Evolutionary conservation across 371 early-diverging fungal species (phyloP), one percentile per base, ranked within the genome.

Genomic region (Actinomortierella wolfii): DNA sequence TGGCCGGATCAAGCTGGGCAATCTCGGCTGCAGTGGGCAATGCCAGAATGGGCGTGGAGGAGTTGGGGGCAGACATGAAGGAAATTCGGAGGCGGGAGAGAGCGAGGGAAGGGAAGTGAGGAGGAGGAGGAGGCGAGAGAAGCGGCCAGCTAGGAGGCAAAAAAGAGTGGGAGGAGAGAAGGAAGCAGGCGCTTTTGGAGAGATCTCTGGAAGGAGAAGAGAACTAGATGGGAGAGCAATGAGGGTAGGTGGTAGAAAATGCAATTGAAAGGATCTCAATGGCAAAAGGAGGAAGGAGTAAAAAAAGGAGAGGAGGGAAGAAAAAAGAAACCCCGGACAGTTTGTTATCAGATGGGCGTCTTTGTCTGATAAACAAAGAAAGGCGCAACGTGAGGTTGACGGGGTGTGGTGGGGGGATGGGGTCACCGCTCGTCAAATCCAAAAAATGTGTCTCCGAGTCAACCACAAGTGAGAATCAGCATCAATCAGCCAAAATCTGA

Each of bases 11-110:
- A 24, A 46, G 28, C 43, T 53, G 51, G 28, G 52, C 42, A 29
- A 28, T 54, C 51, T 50, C 50, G 20, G 29, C 40, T n/a, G 54
- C 17, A 50, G 47, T 3, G 64, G 54, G 48, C 43, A 47, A 23
- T 60, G 47, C 44, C 57, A 60, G 7, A 64, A 51, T 23, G 65
- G 59, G 18, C 61, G 64, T 29, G 68, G 58, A 18, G 70, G 45
- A 61, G 64, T 64, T 50, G 25, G 25, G 15, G 11, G 34, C 11
- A 4, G 34, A 34, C 34, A 34, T 34, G 4, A 34, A 6, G 11
- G 34, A 34, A n/a, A n/a, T n/a, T n/a, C n/a, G 34, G 34, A 34
- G 34, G 34, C 4, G 4, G 34, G 4, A 6, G 34, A 6, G 34
- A 34, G 7, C 11, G 34, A 34, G 34, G 34, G 34, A 11, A 34